Conservation (phyloP, 805 yeast genomes). For the Candida odintsovae region DNA sequence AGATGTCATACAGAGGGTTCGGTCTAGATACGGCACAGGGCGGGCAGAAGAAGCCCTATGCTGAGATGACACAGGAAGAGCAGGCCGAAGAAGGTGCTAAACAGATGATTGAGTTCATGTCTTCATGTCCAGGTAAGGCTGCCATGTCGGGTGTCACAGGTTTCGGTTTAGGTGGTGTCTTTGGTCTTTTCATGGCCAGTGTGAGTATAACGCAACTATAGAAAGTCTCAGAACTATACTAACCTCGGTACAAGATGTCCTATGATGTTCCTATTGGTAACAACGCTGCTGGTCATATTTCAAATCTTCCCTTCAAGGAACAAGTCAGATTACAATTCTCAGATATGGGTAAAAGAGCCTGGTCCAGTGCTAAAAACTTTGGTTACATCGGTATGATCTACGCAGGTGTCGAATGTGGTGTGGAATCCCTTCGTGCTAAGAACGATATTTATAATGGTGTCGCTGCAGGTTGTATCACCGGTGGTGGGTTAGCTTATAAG, state of each 20-base stretch:
- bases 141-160: conserved; percentile 91
- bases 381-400: conserved; percentile 90
- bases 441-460: conserved; percentile 91
- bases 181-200: conserved; percentile 89
- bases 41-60: conserved; percentile 41
- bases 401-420: conserved; percentile 87
- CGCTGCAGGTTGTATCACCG: conserved; percentile 92
- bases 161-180: conserved; percentile 84
- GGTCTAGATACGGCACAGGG: conserved; percentile 36
- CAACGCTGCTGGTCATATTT: conserved; percentile 46
- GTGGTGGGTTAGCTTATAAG: conserved; percentile 89
- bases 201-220: too few species aligned
- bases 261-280: conserved; percentile 75
- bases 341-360: conserved; percentile 91
- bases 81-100: conserved; percentile 89
- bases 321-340: conserved; percentile 87
- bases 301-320: conserved; percentile 85
- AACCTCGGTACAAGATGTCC: conserved; percentile 42
- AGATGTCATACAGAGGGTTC: conserved; percentile 37
- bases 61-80: conserved; percentile 83
- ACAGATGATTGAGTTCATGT: conserved; percentile 77
- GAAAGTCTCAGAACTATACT: background rate
- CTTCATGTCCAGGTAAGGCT: conserved; percentile 93
- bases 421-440: conserved; percentile 82
- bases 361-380: conserved; percentile 85